Base-by-base conservation (phyloP, 768 basidiomycete genomes). In the Collybiopsis luxurians region DNA sequence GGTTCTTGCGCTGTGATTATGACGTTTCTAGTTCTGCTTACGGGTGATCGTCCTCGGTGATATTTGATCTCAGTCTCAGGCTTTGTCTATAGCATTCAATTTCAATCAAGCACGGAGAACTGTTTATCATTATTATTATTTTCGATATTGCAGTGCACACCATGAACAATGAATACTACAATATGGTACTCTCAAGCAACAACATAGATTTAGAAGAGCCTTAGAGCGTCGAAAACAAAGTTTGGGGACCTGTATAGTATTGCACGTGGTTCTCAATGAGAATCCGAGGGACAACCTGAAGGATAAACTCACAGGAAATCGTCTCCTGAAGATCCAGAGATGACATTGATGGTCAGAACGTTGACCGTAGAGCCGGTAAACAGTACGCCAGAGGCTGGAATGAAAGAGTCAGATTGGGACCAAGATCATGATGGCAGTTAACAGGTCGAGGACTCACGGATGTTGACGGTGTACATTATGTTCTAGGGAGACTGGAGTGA, bases 251-350 rank as follows among this genome's bases (percentile, higher is more conserved):
- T 34, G 5, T 34, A 34, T 34, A n/a, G n/a, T n/a, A n/a, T n/a
- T n/a, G 69, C 56, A 69, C 71, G 23, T 11, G n/a, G 38, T 39
- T n/a, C 13, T 44, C 43, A 30, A 55, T 26, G 23, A 21, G 27
- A 24, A n/a, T 17, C 23, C n/a, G 42, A 5, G 10, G 21, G 24
- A 17, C 1, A 2, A 26, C 4, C 4, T 12, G 10, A 47, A 17
- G 1, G 15, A 15, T 24, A 48, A 30, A 40, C 30, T 53, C 31
- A 74, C 72, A 72, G 61, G 60, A 58, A 73, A 2, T 17, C 42
- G 43, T 66, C 69, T 15, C 72, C 72, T 36, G 67, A 69, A 6
- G 70, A 71, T 4, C 73, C 73, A 23, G 73, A 75, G 48, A 70
- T 68, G 47, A 70, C 71, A 39, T 64, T 69, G 60, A 73, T 65